Evolutionary conservation across 2,329 filamentous ascomycete genomes (phyloP), one percentile per base, ranked within the genome.

Genomic region (Chrysosphaeria jannelii): DNA sequence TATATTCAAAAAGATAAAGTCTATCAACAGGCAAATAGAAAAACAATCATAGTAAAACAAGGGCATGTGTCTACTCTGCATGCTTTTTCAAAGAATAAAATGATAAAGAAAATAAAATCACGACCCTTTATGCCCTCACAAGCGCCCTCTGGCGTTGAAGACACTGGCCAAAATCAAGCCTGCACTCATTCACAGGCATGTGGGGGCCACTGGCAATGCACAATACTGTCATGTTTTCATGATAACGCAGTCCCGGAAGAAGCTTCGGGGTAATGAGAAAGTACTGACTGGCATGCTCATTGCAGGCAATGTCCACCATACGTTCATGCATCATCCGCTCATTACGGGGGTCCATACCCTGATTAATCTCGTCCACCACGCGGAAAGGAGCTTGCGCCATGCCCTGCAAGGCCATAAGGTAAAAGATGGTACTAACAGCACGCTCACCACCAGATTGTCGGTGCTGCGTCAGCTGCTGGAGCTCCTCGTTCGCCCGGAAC

Each of bases 301-400:
- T 60, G 43, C 85, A 93, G 20, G 85, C 85, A 39, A 97, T 91
- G 38, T 91, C 78, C 6, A 97, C 85, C 71, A 97, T 88, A 31
- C 85, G 74, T 40, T 81, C 76, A 46, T 97, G 85, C 10, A 97
- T 79, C 62, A 91, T 88, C 34, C 85, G 72, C 46, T 97, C 85
- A 45, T 97, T 97, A 36, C 85, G 68, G 20, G 81, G 85, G 42
- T 97, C 85, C 85, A 97, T 97, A 33, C 85, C 85, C 47, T 97
- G 85, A 40, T 97, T 97, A 53, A 97, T 97, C 48, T 97, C 85
- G 45, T 97, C 85, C 28, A 97, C 85, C 23, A 97, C 81, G 24
- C 85, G 76, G 58, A 97, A 97, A 1, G 85, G 85, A 4, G 79
- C 78, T 36, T 78, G 71, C 10, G 85, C 81, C 36, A 97, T 66